Evolutionary conservation across 1,139 yeast genomes (phyloP).

Genomic region (Taphrina pruni): DNA sequence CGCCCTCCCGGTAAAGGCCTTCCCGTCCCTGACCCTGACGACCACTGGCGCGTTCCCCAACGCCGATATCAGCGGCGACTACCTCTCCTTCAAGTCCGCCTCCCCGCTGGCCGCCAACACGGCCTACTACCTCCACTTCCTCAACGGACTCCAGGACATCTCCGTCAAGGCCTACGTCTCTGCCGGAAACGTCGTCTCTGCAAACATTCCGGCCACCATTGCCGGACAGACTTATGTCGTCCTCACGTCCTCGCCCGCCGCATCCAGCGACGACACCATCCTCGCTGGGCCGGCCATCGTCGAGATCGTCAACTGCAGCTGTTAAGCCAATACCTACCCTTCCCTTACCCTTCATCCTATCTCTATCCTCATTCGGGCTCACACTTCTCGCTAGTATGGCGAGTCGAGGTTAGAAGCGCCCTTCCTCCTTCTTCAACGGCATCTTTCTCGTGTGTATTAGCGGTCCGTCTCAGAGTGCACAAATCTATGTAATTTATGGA

Average conservation of each 20-base stretch:
- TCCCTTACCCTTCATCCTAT: not conserved
- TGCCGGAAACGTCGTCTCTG: conserved; percentile 36
- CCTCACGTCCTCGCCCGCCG: conserved; percentile 40
- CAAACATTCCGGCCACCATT: conserved; percentile 41
- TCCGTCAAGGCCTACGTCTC: conserved; percentile 38
- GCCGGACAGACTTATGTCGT: conserved; percentile 45
- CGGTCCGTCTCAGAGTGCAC: no score
- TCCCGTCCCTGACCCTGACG: conserved; percentile 44
- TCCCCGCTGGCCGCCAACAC: conserved; percentile 30
- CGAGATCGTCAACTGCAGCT: conserved; percentile 40
- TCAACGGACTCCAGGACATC: conserved; percentile 42
- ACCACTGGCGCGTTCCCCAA: conserved; percentile 28
- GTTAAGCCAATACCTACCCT: conserved; percentile 1
- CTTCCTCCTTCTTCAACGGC: no score
- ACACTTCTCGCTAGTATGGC: no score
- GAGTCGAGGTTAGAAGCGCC: no score
- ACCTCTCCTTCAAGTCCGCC: conserved; percentile 36
- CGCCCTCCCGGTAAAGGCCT: conserved; percentile 45
- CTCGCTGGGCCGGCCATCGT: conserved; percentile 45
- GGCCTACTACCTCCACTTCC: conserved; percentile 42
- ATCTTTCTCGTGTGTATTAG: no score
- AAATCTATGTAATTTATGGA: no score
- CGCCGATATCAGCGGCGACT: conserved; percentile 34
- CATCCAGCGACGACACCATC: conserved; percentile 40
- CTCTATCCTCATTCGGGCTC: no score